Conservation (phyloP, 805 yeast genomes). For the Ogataea corticis region DNA sequence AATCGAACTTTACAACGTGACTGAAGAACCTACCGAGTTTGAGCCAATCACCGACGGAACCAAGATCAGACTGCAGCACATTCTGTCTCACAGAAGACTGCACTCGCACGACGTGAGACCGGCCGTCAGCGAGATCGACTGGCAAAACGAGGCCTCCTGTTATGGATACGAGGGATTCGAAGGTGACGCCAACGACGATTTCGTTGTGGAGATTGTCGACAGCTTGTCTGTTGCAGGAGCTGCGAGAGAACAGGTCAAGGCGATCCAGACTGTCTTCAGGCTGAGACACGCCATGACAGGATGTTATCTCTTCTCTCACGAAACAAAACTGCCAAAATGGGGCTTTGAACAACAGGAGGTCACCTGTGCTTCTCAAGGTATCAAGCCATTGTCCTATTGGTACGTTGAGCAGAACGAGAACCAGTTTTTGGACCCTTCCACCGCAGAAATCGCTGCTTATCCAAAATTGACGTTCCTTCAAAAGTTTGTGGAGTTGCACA, state of each 20-base stretch:
- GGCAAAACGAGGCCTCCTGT: conserved; percentile 81
- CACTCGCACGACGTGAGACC: conserved; percentile 85
- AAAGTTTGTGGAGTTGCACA: conserved; percentile 66
- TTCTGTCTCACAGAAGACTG: conserved; percentile 59
- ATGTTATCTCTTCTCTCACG: conserved; percentile 74
- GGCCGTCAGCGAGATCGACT: conserved; percentile 72
- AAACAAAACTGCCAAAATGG: conserved; percentile 76
- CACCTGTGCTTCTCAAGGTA: conserved; percentile 73
- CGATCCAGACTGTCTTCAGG: conserved; percentile 70
- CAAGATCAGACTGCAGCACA: conserved; percentile 67
- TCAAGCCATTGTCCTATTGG: conserved; percentile 62
- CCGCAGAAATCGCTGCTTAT: conserved; percentile 54
- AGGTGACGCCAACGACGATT: conserved; percentile 86
- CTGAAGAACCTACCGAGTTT: conserved; percentile 57
- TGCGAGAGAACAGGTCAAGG: conserved; percentile 57
- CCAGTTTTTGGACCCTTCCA: conserved; percentile 40
- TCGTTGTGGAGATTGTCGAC: conserved; percentile 70
- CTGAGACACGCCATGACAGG: conserved; percentile 80
- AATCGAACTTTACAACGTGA: conserved; percentile 64
- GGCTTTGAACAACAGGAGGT: conserved; percentile 86
- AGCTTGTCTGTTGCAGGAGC: conserved; percentile 48
- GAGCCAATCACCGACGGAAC: conserved; percentile 66
- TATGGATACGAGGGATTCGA: conserved; percentile 75
- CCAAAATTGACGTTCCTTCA: conserved; percentile 52
- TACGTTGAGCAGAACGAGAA: conserved; percentile 71